Percentiles rank a stretch among this genome's conserved stretches.
These are phyloP conservation scores for Colletotrichum siamense DNA, from an alignment of 2,329 filamentous ascomycete species.

Conservation along the genomic window DNA sequence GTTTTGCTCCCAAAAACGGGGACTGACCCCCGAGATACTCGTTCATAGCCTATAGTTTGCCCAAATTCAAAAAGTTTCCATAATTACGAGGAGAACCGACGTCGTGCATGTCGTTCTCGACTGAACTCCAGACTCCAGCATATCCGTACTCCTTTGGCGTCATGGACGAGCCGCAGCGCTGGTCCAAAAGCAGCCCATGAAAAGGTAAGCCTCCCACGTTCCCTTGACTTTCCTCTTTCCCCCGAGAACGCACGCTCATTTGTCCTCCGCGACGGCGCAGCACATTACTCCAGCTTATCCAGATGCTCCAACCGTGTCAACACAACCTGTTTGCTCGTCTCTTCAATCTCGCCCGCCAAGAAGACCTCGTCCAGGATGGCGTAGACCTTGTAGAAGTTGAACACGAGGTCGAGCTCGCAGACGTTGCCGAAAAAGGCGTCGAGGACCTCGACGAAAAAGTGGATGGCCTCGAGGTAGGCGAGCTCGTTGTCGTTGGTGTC, in stretches of 20 bases:
- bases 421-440: constrained; percentile 99
- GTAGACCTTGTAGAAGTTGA: constrained; percentile 89
- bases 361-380: constrained; percentile 99
- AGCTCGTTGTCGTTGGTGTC: constrained; percentile 99
- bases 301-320: constrained; percentile 92
- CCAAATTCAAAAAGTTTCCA: constrained; percentile 5
- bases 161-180: background rate
- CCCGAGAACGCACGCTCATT: background rate
- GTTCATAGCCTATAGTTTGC: background rate
- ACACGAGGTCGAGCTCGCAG: constrained; percentile 92
- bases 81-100: background rate
- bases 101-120: background rate
- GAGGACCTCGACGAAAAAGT: constrained; percentile 99
- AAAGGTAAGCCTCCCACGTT: background rate
- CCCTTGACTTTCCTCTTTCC: background rate
- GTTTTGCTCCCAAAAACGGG: background rate
- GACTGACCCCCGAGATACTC: background rate
- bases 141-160: background rate
- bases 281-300: constrained; percentile 88
- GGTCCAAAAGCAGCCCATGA: background rate
- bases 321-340: constrained; percentile 98
- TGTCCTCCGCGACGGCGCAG: background rate
- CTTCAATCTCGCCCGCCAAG: constrained; percentile 95
- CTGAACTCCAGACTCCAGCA: constrained; percentile 17
- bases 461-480: constrained; percentile 94